Percentiles rank a stretch among this genome's conserved stretches.
phyloP scores from a whole-genome alignment of 2,329 filamentous ascomycete species.

The Hysterium pulicare region DNA sequence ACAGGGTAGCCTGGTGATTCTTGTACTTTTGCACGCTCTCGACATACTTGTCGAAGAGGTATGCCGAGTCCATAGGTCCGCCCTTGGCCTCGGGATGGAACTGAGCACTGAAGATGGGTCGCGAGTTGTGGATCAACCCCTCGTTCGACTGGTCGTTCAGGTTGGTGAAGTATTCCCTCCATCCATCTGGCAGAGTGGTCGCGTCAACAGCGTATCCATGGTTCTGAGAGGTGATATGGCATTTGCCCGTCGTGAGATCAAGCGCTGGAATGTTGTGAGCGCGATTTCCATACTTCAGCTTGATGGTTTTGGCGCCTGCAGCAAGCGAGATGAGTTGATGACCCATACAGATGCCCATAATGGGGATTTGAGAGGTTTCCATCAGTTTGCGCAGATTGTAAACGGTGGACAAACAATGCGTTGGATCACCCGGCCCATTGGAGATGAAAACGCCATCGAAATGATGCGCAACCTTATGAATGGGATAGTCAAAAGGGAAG shows the following conservation, averaged over 20 bases:
- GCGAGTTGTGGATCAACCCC: constrained; percentile 92
- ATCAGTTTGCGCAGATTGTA: constrained; percentile 90
- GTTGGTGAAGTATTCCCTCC: constrained; percentile 98
- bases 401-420: constrained; percentile 90
- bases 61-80: constrained; percentile 90
- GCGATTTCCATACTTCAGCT: constrained; percentile 98
- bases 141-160: constrained; percentile 97
- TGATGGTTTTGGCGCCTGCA: constrained; percentile 83
- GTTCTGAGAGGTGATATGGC: constrained; percentile 98
- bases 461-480: constrained; percentile 96
- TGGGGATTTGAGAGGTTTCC: constrained; percentile 82
- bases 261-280: constrained; percentile 97
- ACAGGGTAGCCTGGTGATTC: constrained; percentile 69
- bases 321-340: constrained; percentile 94
- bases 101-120: constrained; percentile 96
- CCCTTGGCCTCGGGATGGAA: constrained; percentile 99
- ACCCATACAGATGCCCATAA: constrained; percentile 97
- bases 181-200: constrained; percentile 75
- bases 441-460: constrained; percentile 99
- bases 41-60: constrained; percentile 95
- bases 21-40: constrained; percentile 89
- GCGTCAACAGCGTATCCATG: constrained; percentile 95
- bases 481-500: constrained; percentile 95
- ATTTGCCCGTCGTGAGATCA: constrained; percentile 91
- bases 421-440: constrained; percentile 97